Percentiles rank a stretch among this genome's conserved stretches.
Conservation (phyloP, 1,284 basidiomycete genomes). For the Pascua sp. region DNA sequence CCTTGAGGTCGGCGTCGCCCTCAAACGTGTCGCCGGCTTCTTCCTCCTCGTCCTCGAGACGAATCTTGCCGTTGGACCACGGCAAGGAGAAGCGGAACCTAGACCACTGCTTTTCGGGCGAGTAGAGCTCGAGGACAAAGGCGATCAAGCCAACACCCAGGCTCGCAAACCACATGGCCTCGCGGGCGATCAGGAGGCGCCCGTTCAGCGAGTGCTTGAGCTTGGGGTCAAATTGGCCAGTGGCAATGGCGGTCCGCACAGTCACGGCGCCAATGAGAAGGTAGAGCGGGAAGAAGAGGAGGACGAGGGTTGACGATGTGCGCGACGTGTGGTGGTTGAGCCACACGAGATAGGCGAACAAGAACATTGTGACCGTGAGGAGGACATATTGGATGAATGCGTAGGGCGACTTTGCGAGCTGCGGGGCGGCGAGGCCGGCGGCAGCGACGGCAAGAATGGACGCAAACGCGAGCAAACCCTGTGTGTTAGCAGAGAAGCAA, state of each 20-base stretch:
- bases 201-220: slow-evolving; percentile 26
- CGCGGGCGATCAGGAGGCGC: slow-evolving; percentile 33
- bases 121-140: slow-evolving; percentile 67
- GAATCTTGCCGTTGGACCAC: slow-evolving; percentile 32
- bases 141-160: slow-evolving; percentile 57
- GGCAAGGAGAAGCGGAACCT: not conserved
- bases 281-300: slow-evolving; percentile 82
- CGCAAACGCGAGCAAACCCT: slow-evolving; percentile 43
- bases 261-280: slow-evolving; percentile 57
- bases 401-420: slow-evolving; percentile 51
- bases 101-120: slow-evolving; percentile 58
- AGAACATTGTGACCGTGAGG: slow-evolving; percentile 29
- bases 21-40: slow-evolving; percentile 41
- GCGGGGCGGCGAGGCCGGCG: slow-evolving; percentile 56
- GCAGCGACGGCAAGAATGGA: slow-evolving; percentile 56
- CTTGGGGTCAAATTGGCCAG: slow-evolving; percentile 27
- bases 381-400: slow-evolving; percentile 21
- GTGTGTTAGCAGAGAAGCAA: slow-evolving; percentile 21
- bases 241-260: slow-evolving; percentile 59
- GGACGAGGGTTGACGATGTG: slow-evolving; percentile 68
- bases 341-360: slow-evolving; percentile 41
- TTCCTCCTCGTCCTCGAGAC: slow-evolving; percentile 37
- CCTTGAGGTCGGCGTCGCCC: slow-evolving; percentile 23
- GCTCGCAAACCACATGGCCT: slow-evolving; percentile 49
- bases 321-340: slow-evolving; percentile 74